Conservation (phyloP, 2,329 filamentous ascomycete genomes). For the Drechslerella stenobrocha region DNA sequence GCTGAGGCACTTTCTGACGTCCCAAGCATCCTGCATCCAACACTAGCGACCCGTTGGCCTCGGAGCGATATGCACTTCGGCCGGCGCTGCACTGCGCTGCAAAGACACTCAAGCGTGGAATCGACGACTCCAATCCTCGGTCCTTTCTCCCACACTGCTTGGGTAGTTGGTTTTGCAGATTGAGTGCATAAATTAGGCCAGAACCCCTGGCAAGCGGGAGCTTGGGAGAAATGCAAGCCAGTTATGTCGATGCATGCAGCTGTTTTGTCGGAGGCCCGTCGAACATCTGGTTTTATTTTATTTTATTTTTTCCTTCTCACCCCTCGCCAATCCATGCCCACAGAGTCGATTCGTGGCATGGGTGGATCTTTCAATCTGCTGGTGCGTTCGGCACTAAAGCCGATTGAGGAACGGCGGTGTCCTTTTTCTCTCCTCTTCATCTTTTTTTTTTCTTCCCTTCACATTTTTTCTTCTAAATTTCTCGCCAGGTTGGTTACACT, state of each 20-base stretch:
- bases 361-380: not conserved
- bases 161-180: slow-evolving; percentile 38
- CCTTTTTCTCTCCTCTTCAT: slow-evolving; percentile 1
- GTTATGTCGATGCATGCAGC: slow-evolving; percentile 26
- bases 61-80: slow-evolving; percentile 6
- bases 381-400: slow-evolving; percentile 27
- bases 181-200: slow-evolving; percentile 44
- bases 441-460: slow-evolving; percentile 4
- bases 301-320: slow-evolving; percentile 1
- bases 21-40: not conserved
- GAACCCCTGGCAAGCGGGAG: slow-evolving; percentile 21
- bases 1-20: not conserved
- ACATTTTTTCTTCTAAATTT: not conserved
- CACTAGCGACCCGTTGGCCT: slow-evolving; percentile 4
- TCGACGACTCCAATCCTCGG: not conserved
- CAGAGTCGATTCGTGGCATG: slow-evolving; percentile 4
- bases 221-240: slow-evolving; percentile 37
- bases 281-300: too few species aligned
- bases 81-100: slow-evolving; percentile 2
- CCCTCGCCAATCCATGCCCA: slow-evolving; percentile 29
- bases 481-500: slow-evolving; percentile 33
- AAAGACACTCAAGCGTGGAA: slow-evolving; percentile 2
- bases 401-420: slow-evolving; percentile 39
- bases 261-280: too few species aligned
- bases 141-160: slow-evolving; percentile 25